Conservation (phyloP, 2,329 filamentous ascomycete genomes). For the Hymenoscyphus fraxineus region DNA sequence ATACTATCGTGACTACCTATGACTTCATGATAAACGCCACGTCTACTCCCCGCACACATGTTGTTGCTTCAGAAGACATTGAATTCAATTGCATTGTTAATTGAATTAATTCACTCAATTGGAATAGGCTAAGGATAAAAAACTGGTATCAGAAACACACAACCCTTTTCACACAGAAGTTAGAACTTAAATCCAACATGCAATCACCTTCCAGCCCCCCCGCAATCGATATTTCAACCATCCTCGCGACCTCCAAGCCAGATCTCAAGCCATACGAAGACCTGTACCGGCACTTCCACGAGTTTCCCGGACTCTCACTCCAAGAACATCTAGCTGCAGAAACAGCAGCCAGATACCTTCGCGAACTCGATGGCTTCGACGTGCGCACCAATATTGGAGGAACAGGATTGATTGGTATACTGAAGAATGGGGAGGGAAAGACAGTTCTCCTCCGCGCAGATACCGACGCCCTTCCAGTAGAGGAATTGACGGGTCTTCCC, state of each 20-base stretch:
- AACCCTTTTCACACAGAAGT: background rate
- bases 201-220: background rate
- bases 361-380: constrained; percentile 36
- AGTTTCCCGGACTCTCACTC: constrained; percentile 55
- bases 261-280: constrained; percentile 42
- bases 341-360: constrained; percentile 42
- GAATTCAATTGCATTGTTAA: background rate
- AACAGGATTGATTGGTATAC: constrained; percentile 52
- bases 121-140: background rate
- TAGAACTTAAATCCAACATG: background rate
- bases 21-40: background rate
- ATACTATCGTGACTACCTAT: too few species aligned
- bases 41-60: background rate
- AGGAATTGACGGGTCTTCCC: constrained; percentile 50
- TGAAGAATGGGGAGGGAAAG: constrained; percentile 52
- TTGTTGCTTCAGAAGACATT: background rate
- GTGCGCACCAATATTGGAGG: constrained; percentile 54
- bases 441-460: constrained; percentile 58
- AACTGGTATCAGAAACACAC: background rate
- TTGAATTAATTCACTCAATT: background rate
- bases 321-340: constrained; percentile 52
- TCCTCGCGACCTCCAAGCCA: constrained; percentile 13
- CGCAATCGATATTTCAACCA: constrained; percentile 12
- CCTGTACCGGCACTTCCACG: constrained; percentile 57
- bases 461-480: constrained; percentile 57